phyloP scores from a whole-genome alignment of 805 yeast species.

The Kodamaea kakaduensis region DNA sequence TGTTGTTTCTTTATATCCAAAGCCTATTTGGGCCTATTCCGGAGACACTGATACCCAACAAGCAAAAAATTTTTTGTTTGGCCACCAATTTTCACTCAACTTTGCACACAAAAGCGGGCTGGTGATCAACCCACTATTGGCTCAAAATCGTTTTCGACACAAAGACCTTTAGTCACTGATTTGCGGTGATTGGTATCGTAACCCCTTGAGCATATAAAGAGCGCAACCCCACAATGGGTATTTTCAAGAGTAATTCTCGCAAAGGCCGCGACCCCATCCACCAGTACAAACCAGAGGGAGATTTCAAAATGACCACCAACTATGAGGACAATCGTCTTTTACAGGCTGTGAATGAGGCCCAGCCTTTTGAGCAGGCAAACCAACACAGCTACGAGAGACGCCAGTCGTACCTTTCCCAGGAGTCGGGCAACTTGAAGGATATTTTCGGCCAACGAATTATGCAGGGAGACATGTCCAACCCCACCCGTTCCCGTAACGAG shows the following conservation, averaged over 20 bases:
- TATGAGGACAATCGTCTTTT: slow-evolving; percentile 66
- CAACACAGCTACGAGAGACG: slow-evolving; percentile 28
- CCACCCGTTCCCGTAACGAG: slow-evolving; percentile 89
- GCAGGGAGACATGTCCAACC: slow-evolving; percentile 86
- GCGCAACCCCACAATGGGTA: slow-evolving; percentile 20
- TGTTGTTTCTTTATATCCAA: too few species aligned
- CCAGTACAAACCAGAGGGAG: slow-evolving; percentile 7
- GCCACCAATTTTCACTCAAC: too few species aligned
- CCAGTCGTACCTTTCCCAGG: slow-evolving; percentile 43
- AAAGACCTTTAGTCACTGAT: too few species aligned
- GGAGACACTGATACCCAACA: too few species aligned
- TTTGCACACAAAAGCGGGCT: too few species aligned
- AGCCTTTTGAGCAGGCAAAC: slow-evolving; percentile 77
- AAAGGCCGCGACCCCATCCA: slow-evolving; percentile 14
- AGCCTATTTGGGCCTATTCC: too few species aligned
- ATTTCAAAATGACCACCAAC: slow-evolving; percentile 7
- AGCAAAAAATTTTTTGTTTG: too few species aligned
- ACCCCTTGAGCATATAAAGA: slow-evolving; percentile 4
- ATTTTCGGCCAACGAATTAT: slow-evolving; percentile 79
- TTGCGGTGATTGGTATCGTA: too few species aligned
- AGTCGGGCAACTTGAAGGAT: slow-evolving; percentile 61
- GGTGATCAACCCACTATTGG: too few species aligned
- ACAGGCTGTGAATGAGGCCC: slow-evolving; percentile 90
- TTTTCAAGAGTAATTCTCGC: slow-evolving; percentile 28
- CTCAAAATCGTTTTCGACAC: too few species aligned